These are phyloP conservation scores for Lasiosphaeria hispida DNA, from an alignment of 495 filamentous ascomycete genomes.

Conservation along the genomic window DNA sequence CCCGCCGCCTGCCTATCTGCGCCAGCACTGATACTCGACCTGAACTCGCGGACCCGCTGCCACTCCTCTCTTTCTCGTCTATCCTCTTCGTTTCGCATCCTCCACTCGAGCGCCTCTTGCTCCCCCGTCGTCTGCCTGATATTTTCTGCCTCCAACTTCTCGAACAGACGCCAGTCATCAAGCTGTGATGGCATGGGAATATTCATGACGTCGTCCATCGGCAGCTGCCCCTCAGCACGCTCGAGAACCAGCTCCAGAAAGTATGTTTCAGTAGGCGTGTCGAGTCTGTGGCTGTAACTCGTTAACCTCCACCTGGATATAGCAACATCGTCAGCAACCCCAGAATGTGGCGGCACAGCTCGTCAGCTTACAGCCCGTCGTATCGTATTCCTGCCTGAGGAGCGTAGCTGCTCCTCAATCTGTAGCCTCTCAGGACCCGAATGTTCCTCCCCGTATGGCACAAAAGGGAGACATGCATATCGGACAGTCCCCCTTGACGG, in stretches of 20 bases:
- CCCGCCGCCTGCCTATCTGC: background rate
- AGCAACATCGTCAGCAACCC: background rate
- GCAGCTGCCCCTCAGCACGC: slow-evolving; percentile 26
- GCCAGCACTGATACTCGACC: slow-evolving; percentile 7
- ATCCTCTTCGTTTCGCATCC: slow-evolving; percentile 11
- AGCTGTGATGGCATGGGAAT: slow-evolving; percentile 46
- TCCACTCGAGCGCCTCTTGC: slow-evolving; percentile 3
- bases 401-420: slow-evolving; percentile 43
- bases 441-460: slow-evolving; percentile 39
- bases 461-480: slow-evolving; percentile 41
- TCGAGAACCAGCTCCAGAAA: slow-evolving; percentile 37
- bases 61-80: slow-evolving; percentile 7
- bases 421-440: slow-evolving; percentile 42
- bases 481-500: slow-evolving; percentile 28
- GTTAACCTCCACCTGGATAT: slow-evolving; percentile 31
- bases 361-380: slow-evolving; percentile 46
- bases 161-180: slow-evolving; percentile 46
- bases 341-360: background rate
- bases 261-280: slow-evolving; percentile 28
- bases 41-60: slow-evolving; percentile 12
- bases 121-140: slow-evolving; percentile 10
- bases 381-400: slow-evolving; percentile 48
- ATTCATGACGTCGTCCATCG: slow-evolving; percentile 29
- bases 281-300: slow-evolving; percentile 38
- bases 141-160: slow-evolving; percentile 39